A percentile compares a stretch with the other conserved stretches of the same genome.
These are phyloP conservation scores for Coniosporium tulheliwenetii DNA, from an alignment of 2,329 filamentous ascomycete genomes.

Conservation along the genomic window DNA sequence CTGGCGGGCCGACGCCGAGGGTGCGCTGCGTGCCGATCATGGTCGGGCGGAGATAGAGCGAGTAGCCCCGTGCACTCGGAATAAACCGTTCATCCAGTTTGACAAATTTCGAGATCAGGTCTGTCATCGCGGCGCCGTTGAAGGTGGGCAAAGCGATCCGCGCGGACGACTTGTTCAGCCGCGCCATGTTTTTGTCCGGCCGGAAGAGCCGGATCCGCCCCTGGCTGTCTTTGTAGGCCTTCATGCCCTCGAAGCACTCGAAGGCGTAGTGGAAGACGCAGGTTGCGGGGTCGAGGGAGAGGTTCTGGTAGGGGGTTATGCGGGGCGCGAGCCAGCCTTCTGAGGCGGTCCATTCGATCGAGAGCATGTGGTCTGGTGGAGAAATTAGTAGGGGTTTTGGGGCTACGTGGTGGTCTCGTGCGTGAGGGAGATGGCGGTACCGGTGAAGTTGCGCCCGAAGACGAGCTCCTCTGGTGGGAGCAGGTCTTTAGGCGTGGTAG, in stretches of 20 bases:
- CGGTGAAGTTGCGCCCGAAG: slow-evolving; percentile 84
- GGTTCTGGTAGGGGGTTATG: slow-evolving; percentile 91
- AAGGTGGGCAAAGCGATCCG: slow-evolving; percentile 91
- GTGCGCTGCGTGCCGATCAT: slow-evolving; percentile 96
- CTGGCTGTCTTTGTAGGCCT: slow-evolving; percentile 82
- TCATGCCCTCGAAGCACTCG: slow-evolving; percentile 98
- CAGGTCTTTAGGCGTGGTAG: slow-evolving; percentile 57
- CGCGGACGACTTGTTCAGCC: slow-evolving; percentile 78
- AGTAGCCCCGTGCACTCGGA: slow-evolving; percentile 67
- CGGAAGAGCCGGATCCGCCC: slow-evolving; percentile 78
- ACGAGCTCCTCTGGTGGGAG: slow-evolving; percentile 66
- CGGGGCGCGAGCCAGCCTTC: slow-evolving; percentile 70
- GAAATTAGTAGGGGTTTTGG: slow-evolving; percentile 5
- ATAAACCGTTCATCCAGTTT: slow-evolving; percentile 81
- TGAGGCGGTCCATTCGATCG: slow-evolving; percentile 76
- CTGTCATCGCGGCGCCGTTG: slow-evolving; percentile 54
- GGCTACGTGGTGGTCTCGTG: not conserved
- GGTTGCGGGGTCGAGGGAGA: slow-evolving; percentile 86
- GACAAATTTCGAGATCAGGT: slow-evolving; percentile 67
- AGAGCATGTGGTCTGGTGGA: slow-evolving; percentile 80
- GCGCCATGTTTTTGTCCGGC: slow-evolving; percentile 89
- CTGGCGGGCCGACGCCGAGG: slow-evolving; percentile 81
- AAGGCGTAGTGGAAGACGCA: slow-evolving; percentile 99
- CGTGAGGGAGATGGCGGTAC: slow-evolving; percentile 27
- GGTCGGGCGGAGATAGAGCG: slow-evolving; percentile 85